These are phyloP conservation scores for Colletotrichum caudatum DNA, from an alignment of 2,329 filamentous ascomycete species.

Conservation along the genomic window DNA sequence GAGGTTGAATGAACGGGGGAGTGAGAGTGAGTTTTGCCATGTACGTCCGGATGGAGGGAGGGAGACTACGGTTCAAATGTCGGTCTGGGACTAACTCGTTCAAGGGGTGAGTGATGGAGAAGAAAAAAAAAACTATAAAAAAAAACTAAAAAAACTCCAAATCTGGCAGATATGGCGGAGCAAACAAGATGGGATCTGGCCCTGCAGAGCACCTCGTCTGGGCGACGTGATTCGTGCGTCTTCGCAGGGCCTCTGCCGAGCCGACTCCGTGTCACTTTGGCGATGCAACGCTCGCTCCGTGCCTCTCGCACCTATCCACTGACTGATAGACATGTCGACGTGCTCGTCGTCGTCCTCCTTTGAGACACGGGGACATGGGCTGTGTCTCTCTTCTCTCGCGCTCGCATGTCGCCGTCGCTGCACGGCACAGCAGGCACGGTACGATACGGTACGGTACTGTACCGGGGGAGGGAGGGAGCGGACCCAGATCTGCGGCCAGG, in stretches of 20 bases:
- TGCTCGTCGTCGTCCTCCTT: conserved; percentile 7
- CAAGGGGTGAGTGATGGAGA: conserved; percentile 7
- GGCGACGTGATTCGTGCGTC: conserved; percentile 41
- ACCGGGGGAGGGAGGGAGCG: conserved; percentile 8
- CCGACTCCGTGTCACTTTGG: conserved; percentile 32
- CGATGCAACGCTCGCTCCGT: conserved; percentile 39
- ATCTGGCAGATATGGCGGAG: conserved; percentile 25
- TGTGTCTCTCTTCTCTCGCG: conserved; percentile 20
- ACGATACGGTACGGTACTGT: not conserved
- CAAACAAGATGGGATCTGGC: conserved; percentile 16
- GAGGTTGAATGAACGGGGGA: not conserved
- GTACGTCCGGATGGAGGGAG: conserved; percentile 12
- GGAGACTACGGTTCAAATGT: conserved; percentile 36
- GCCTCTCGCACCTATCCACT: conserved; percentile 31
- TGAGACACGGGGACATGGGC: conserved; percentile 19
- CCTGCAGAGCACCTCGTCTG: conserved; percentile 15
- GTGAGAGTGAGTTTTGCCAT: not conserved
- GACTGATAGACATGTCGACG: conserved; percentile 19
- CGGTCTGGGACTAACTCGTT: conserved; percentile 27
- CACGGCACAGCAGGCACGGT: conserved; percentile 34
- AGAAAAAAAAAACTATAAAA: not conserved
- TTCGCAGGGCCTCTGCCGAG: conserved; percentile 30
- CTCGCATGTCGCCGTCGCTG: conserved; percentile 30
- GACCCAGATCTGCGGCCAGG: conserved; percentile 24
- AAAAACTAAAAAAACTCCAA: conserved; percentile 5